A percentile compares a stretch with the other conserved stretches of the same genome.
phyloP scores from a whole-genome alignment of 768 basidiomycete genomes.

The Serendipita vermifera region DNA sequence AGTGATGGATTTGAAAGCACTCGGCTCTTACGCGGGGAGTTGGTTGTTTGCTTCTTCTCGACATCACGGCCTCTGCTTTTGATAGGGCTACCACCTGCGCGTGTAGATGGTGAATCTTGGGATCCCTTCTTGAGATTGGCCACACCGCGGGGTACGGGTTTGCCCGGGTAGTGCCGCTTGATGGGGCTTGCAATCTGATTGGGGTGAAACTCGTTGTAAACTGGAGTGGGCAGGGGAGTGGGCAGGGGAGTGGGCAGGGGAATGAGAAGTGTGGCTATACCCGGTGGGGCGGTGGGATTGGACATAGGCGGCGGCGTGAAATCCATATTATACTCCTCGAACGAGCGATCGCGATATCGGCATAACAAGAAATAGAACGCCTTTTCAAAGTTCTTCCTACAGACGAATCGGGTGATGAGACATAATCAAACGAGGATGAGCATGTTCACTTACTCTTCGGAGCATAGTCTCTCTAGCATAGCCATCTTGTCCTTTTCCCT shows the following conservation, averaged over 20 bases:
- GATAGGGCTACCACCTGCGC: too few species aligned
- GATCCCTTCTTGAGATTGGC: too few species aligned
- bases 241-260: conserved; percentile 13
- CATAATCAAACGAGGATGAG: neutral
- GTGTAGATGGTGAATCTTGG: too few species aligned
- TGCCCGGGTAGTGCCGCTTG: neutral
- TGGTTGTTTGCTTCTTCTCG: too few species aligned
- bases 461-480: conserved; percentile 23
- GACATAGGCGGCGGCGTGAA: neutral
- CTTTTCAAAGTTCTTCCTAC: conserved; percentile 59
- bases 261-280: conserved; percentile 9
- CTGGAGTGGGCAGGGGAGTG: conserved; percentile 12
- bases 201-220: neutral
- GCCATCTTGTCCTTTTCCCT: conserved; percentile 46
- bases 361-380: conserved; percentile 79
- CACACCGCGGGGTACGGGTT: too few species aligned
- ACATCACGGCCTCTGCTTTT: too few species aligned
- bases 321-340: conserved; percentile 38
- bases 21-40: too few species aligned
- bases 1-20: too few species aligned
- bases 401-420: neutral
- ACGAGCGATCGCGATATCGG: conserved; percentile 54
- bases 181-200: neutral
- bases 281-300: neutral
- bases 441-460: conserved; percentile 17